phyloP scores from a whole-genome alignment of 495 filamentous ascomycete species.

The Talaromyces liani region DNA sequence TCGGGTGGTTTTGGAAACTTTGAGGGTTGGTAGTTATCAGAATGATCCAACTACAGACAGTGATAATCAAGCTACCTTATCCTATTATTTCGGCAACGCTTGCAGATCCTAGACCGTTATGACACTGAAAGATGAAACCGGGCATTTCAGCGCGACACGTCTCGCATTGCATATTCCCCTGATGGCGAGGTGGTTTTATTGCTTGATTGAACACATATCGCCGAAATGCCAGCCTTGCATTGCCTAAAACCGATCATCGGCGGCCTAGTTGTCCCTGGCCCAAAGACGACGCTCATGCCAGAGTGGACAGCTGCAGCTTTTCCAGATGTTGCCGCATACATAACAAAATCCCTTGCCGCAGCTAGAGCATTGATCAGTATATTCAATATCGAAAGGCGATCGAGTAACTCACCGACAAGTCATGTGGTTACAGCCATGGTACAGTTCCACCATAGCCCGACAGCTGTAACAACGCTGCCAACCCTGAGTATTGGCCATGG shows the following conservation, averaged over 20 bases:
- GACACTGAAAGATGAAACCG: conserved; percentile 13
- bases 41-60: background rate
- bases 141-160: conserved; percentile 7
- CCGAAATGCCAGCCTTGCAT: background rate
- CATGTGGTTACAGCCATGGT: conserved; percentile 19
- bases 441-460: conserved; percentile 15
- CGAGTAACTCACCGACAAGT: conserved; percentile 14
- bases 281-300: conserved; percentile 31
- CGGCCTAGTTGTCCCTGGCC: conserved; percentile 14
- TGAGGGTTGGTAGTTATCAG: conserved; percentile 55
- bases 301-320: conserved; percentile 35
- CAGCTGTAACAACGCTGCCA: conserved; percentile 18
- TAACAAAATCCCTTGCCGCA: conserved; percentile 20
- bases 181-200: conserved; percentile 4
- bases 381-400: background rate
- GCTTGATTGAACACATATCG: conserved; percentile 4
- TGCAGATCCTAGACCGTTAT: conserved; percentile 10
- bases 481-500: conserved; percentile 8
- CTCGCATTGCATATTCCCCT: conserved; percentile 12
- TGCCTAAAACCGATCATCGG: background rate
- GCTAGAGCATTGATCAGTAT: conserved; percentile 4
- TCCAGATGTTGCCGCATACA: conserved; percentile 30
- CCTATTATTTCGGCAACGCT: conserved; percentile 12
- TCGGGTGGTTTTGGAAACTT: conserved; percentile 89
- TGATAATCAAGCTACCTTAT: background rate